phyloP scores from a whole-genome alignment of 2,329 filamentous ascomycete genomes.

The Didymella pinodella region DNA sequence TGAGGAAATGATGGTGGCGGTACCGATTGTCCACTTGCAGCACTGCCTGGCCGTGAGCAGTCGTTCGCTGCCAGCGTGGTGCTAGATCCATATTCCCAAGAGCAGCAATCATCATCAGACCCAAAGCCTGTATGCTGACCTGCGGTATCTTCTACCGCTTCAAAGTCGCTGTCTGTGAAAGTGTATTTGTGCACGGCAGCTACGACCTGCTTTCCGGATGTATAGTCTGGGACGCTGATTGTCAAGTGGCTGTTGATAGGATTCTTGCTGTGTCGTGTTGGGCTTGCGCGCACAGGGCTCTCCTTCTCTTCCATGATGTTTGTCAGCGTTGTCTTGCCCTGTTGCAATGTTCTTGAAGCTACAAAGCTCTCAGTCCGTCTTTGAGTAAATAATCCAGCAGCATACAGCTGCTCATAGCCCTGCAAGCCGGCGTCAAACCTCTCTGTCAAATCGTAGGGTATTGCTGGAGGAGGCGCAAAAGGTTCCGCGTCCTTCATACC shows the following conservation, averaged over 20 bases:
- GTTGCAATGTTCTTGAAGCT: neutral
- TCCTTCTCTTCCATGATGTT: slow-evolving; percentile 14
- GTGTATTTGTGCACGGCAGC: neutral
- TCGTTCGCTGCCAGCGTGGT: slow-evolving; percentile 2
- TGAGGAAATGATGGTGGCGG: neutral
- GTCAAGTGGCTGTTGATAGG: neutral
- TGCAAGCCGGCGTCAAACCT: slow-evolving; percentile 6
- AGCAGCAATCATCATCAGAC: neutral
- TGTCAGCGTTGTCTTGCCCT: neutral
- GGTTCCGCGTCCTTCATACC: slow-evolving; percentile 22
- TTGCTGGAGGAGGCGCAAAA: slow-evolving; percentile 12
- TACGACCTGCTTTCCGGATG: neutral
- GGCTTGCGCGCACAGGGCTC: neutral
- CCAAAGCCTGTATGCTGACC: neutral
- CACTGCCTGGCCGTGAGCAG: neutral
- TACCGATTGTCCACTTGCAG: neutral
- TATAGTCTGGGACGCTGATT: neutral
- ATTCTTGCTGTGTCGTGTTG: neutral
- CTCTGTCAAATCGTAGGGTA: neutral
- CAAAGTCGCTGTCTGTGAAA: slow-evolving; percentile 3
- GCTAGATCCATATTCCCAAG: neutral
- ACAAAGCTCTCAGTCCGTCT: neutral
- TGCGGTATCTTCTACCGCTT: neutral
- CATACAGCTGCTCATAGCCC: neutral
- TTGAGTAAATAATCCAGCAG: neutral